Evolutionary conservation across 139 green algal species (phyloP).

Genomic region (Chlamydomonas incerta): DNA sequence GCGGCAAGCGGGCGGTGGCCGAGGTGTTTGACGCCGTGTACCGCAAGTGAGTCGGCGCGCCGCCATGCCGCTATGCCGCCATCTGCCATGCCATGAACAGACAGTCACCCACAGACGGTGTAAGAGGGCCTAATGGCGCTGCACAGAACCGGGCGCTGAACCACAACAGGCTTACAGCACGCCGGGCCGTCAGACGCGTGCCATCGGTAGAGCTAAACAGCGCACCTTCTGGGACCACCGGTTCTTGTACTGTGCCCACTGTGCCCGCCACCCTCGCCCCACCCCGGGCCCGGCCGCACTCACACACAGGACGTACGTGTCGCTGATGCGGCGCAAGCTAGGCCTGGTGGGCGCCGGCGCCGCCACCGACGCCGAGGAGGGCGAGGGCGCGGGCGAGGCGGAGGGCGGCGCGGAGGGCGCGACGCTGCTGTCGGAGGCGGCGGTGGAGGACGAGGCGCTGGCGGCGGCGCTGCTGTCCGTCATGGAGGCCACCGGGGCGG

Average conservation of each 20-base stretch:
- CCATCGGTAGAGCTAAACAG: too few species aligned
- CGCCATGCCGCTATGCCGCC: too few species aligned
- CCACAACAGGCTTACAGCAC: too few species aligned
- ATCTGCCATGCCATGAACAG: too few species aligned
- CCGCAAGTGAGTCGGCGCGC: conserved; percentile 28
- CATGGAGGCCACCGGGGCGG: conserved; percentile 65
- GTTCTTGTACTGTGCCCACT: too few species aligned
- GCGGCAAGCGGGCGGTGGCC: conserved; percentile 29
- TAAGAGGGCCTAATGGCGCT: too few species aligned
- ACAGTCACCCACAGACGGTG: too few species aligned
- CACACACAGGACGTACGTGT: conserved; percentile 26
- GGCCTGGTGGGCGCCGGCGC: conserved; percentile 1
- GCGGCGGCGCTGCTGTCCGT: conserved; percentile 25
- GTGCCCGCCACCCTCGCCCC: too few species aligned
- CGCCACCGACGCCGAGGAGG: not conserved
- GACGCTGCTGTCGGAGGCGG: not conserved
- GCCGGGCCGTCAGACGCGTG: too few species aligned
- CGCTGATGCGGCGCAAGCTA: conserved; percentile 51
- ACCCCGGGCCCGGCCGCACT: too few species aligned
- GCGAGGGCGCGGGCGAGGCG: not conserved
- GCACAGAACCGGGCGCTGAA: too few species aligned
- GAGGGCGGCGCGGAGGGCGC: not conserved
- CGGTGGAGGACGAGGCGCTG: conserved; percentile 8
- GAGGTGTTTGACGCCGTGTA: conserved; percentile 51
- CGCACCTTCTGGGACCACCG: too few species aligned